Conservation (phyloP, 1,284 basidiomycete genomes). For the Papiliotrema fonsecae region DNA sequence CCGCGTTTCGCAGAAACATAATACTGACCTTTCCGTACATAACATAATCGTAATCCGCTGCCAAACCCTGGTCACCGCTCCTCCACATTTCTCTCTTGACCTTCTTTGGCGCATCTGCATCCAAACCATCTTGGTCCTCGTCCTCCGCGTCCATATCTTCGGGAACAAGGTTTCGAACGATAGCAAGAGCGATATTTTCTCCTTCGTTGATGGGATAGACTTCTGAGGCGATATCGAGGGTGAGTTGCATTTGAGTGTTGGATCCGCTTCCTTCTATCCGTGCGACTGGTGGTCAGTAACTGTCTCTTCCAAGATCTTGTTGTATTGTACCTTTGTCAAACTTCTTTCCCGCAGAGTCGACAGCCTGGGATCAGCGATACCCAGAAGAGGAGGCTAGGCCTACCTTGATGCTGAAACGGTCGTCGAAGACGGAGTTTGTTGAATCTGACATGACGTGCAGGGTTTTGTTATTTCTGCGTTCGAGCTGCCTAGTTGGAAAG, state of each 20-base stretch:
- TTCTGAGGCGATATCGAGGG: slow-evolving; percentile 86
- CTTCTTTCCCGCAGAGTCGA: slow-evolving; percentile 92
- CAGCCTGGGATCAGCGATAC: slow-evolving; percentile 38
- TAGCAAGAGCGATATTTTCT: slow-evolving; percentile 76
- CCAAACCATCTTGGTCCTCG: slow-evolving; percentile 19
- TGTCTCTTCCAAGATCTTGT: slow-evolving; percentile 4
- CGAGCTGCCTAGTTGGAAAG: no score
- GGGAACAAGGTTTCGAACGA: slow-evolving; percentile 70
- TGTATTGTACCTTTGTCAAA: slow-evolving; percentile 79
- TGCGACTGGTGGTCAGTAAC: slow-evolving; percentile 58
- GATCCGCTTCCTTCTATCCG: slow-evolving; percentile 76
- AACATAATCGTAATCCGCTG: slow-evolving; percentile 97
- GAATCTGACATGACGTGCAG: slow-evolving; percentile 17
- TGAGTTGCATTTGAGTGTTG: slow-evolving; percentile 83
- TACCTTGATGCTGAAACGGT: slow-evolving; percentile 76
- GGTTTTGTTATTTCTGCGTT: not conserved
- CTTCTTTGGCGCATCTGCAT: slow-evolving; percentile 59
- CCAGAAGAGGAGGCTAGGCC: slow-evolving; percentile 7
- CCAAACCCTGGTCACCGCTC: slow-evolving; percentile 70
- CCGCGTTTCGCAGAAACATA: slow-evolving; percentile 1
- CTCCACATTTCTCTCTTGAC: slow-evolving; percentile 84
- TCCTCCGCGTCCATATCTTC: slow-evolving; percentile 55
- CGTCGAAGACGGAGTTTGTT: slow-evolving; percentile 64
- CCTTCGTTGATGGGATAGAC: slow-evolving; percentile 67
- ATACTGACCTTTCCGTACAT: slow-evolving; percentile 90